Base-by-base conservation (phyloP, 2,329 filamentous ascomycete genomes). In the Hypoxylon sp. region DNA sequence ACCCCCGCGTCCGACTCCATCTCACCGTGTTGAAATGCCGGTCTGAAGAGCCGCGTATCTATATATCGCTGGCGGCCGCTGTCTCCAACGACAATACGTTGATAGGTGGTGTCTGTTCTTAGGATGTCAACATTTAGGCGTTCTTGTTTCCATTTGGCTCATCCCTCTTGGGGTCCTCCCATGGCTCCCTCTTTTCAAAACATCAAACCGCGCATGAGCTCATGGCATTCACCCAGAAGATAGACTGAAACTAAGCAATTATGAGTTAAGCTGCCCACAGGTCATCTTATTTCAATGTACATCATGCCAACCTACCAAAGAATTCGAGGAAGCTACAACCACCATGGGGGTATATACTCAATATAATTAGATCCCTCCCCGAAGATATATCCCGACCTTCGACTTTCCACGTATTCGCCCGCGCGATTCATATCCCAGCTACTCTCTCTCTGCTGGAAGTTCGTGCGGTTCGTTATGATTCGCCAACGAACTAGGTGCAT, bases 1-100 rank as follows among this genome's bases (percentile, higher is more conserved):
- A 61, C 54, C 68, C 58, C 61, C 42, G 48, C 58, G 11, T n/a
- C 17, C 33, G 25, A 40, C 50, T 67, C 40, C 8, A 55, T 48
- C 17, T 5, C 13, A 51, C 17, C 35, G 8, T 59, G n/a, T 46
- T 13, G 2, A 62, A 57, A 53, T 65, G 54, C 64, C 60, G 57
- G 48, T 48, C 3, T 22, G 20, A 48, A 35, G 49, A 65, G 54
- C 61, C 68, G 58, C 49, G 27, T 55, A 10, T 37, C 13, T 33
- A 37, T n/a, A 40, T 31, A 30, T 6, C 22, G 7, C 17, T 11
- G 22, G 17, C 20, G 5, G 30, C 7, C 7, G 30, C 42, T 40
- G 8, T 2, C 33, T 37, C 4, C 11, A 37, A 37, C 10, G 13
- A 37, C 33, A 10, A 37, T 5, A 6, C 6, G 10, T 33, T 8